phyloP scores from a whole-genome alignment of 129 eudicot species.

The Calendula officinalis region DNA sequence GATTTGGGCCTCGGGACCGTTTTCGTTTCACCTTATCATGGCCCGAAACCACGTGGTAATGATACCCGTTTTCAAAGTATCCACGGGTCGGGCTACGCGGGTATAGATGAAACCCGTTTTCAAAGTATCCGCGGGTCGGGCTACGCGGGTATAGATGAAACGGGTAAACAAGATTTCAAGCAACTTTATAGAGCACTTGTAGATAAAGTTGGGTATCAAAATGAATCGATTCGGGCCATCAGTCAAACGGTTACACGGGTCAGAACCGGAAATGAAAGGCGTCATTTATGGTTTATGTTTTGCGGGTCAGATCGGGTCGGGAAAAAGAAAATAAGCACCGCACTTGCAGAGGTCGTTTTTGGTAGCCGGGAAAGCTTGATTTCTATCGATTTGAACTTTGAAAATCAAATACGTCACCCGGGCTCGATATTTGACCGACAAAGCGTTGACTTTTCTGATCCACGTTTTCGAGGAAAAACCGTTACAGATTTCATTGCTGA shows the following conservation, averaged over 20 bases:
- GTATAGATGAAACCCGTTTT: conserved; percentile 6
- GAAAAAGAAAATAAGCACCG: conserved; percentile 64
- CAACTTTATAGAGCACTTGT: conserved; percentile 48
- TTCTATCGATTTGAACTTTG: conserved; percentile 48
- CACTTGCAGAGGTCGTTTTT: conserved; percentile 62
- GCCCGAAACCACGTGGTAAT: conserved; percentile 25
- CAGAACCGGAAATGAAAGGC: conserved; percentile 45
- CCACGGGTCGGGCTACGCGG: conserved; percentile 34
- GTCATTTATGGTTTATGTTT: conserved; percentile 72
- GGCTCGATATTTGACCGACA: conserved; percentile 38
- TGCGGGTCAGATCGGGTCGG: conserved; percentile 71
- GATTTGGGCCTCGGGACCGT: conserved; percentile 79
- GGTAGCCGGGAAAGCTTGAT: conserved; percentile 47
- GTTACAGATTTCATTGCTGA: conserved; percentile 62
- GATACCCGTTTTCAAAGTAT: conserved; percentile 21
- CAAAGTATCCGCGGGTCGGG: conserved; percentile 21
- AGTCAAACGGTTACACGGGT: conserved; percentile 53
- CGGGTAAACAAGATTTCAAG: conserved; percentile 56
- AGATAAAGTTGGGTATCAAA: conserved; percentile 63
- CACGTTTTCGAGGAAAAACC: conserved; percentile 53
- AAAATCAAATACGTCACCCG: conserved; percentile 19
- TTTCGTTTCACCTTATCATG: conserved; percentile 30
- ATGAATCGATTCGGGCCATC: conserved; percentile 52
- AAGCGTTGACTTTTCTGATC: conserved; percentile 25
- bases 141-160: conserved; percentile 24